Base-by-base conservation (phyloP, 306 rosid species). In the Aeschynomene evenia region DNA sequence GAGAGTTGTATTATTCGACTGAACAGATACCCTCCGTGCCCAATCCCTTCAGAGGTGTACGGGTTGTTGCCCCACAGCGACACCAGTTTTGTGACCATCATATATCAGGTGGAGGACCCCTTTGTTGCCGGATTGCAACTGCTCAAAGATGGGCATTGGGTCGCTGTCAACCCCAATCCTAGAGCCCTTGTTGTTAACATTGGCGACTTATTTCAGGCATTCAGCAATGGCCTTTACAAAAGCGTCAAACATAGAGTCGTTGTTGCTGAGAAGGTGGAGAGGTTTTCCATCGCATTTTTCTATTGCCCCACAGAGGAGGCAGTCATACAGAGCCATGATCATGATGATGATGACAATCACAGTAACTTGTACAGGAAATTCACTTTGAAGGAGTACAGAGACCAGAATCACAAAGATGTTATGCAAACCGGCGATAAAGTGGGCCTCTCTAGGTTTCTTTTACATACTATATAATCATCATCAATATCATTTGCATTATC, bases 151-250 rank as follows among this genome's bases (percentile, higher is more conserved):
- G 85, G 81, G 42, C 76, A 73, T n/a, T 85, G 90, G 93, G 9
- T 87, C 61, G 54, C 19, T 43, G 86, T 87, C 45, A 67, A 85
- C 34, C 90, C 90, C 43, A 81, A 81, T 53, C 85, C 85, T 8
- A 34, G 45, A 13, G 82, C 88, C 71, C 72, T 87, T 14, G 70
- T 85, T 33, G 81, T 90, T 73, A 90, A 87, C 71, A 59, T 92
- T 50, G 98, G 98, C 4, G 91, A 86, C 67, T 66, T 92, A n/a
- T 86, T 87, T 85, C 96, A 92, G 95, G 96, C 92, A 51, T 15
- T 85, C 74, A 89, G 91, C 86, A 92, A 89, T 79, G 85, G 80
- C 15, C 77, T 72, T n/a, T 89, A 86, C 78, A 89, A 78, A 70
- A 89, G 98, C 83, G 70, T 86, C 31, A 86, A 72, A 46, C 95